These are phyloP conservation scores for Vanrija humicola DNA, from an alignment of 1,284 basidiomycete genomes.

Conservation along the genomic window DNA sequence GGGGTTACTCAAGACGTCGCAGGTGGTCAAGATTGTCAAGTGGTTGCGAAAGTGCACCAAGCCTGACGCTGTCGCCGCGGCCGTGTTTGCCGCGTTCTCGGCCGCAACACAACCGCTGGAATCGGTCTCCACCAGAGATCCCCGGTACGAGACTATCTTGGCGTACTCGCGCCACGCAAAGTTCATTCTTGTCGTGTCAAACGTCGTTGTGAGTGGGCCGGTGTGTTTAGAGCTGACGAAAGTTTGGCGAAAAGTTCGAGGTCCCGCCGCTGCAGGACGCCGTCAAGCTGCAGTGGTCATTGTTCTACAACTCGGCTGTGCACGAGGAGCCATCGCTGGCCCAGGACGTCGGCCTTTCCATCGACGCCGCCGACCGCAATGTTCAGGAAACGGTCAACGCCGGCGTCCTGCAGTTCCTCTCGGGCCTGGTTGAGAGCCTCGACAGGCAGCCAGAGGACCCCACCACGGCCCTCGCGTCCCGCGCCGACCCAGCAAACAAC, in stretches of 20 bases:
- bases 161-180: slow-evolving; percentile 26
- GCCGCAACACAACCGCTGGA: slow-evolving; percentile 34
- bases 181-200: slow-evolving; percentile 34
- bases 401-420: slow-evolving; percentile 75
- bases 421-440: slow-evolving; percentile 42
- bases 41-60: slow-evolving; percentile 40
- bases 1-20: slow-evolving; percentile 35
- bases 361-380: slow-evolving; percentile 72
- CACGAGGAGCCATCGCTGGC: slow-evolving; percentile 61
- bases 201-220: slow-evolving; percentile 14
- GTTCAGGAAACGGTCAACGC: slow-evolving; percentile 76
- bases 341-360: slow-evolving; percentile 62
- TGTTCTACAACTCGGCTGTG: slow-evolving; percentile 72
- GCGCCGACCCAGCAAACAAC: slow-evolving; percentile 46
- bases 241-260: slow-evolving; percentile 58
- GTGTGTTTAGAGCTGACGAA: neutral
- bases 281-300: slow-evolving; percentile 77
- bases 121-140: slow-evolving; percentile 16
- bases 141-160: slow-evolving; percentile 20
- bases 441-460: slow-evolving; percentile 51
- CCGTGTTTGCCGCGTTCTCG: slow-evolving; percentile 29
- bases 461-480: slow-evolving; percentile 65
- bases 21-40: slow-evolving; percentile 40
- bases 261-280: slow-evolving; percentile 71
- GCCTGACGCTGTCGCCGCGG: slow-evolving; percentile 28